Percentiles rank a stretch among this genome's conserved stretches.
These are phyloP conservation scores for Rubus idaeus DNA, from an alignment of 306 rosid genomes.

Conservation along the genomic window DNA sequence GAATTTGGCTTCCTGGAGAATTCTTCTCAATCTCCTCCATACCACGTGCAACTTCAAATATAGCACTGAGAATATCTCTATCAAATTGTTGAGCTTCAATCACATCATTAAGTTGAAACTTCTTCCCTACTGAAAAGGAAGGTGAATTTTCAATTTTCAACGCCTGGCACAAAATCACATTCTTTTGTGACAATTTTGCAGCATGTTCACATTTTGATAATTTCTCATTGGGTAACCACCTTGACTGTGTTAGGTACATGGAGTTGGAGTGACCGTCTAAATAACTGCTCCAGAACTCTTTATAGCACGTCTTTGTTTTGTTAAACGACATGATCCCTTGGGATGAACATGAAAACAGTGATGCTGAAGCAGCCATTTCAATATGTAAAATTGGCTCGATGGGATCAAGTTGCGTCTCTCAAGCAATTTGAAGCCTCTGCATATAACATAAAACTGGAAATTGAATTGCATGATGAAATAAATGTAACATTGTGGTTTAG, in stretches of 20 bases:
- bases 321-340: slow-evolving; percentile 39
- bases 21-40: slow-evolving; percentile 81
- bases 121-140: slow-evolving; percentile 49
- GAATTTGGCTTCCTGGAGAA: slow-evolving; percentile 71
- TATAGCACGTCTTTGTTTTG: slow-evolving; percentile 26
- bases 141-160: slow-evolving; percentile 44
- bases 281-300: slow-evolving; percentile 23
- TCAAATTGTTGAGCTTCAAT: slow-evolving; percentile 89
- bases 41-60: slow-evolving; percentile 68
- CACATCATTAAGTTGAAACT: slow-evolving; percentile 71
- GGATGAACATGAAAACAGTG: slow-evolving; percentile 40
- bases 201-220: slow-evolving; percentile 27
- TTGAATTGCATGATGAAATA: neutral
- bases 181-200: slow-evolving; percentile 22
- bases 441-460: neutral
- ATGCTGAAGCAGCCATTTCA: slow-evolving; percentile 59
- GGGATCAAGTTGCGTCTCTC: neutral
- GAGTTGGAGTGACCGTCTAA: slow-evolving; percentile 16
- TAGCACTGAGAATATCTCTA: slow-evolving; percentile 58
- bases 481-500: neutral
- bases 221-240: slow-evolving; percentile 25
- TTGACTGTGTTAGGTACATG: slow-evolving; percentile 20
- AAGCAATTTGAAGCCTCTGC: slow-evolving; percentile 14
- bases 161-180: slow-evolving; percentile 36
- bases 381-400: slow-evolving; percentile 6